Conservation (phyloP, 441 rosid species). For the Breynia disticha region DNA sequence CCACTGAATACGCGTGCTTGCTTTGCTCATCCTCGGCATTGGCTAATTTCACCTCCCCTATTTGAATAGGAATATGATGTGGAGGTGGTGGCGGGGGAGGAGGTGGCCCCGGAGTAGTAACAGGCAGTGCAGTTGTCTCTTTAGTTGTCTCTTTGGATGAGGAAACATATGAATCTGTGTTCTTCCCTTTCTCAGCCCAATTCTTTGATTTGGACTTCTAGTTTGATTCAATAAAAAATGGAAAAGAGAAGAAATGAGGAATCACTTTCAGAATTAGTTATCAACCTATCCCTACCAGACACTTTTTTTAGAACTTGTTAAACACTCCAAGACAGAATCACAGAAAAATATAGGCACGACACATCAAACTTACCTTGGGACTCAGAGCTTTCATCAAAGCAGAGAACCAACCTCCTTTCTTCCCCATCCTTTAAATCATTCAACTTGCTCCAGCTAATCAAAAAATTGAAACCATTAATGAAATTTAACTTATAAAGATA, state of each 20-base stretch:
- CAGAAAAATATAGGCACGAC: slow-evolving; percentile 26
- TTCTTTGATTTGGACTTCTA: slow-evolving; percentile 50
- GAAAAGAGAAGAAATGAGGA: slow-evolving; percentile 6
- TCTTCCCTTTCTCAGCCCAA: slow-evolving; percentile 42
- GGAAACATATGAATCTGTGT: slow-evolving; percentile 22
- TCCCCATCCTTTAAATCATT: slow-evolving; percentile 55
- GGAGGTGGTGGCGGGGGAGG: slow-evolving; percentile 10
- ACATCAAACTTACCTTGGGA: slow-evolving; percentile 26
- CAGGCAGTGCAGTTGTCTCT: slow-evolving; percentile 16
- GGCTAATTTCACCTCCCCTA: slow-evolving; percentile 31
- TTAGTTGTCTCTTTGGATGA: slow-evolving; percentile 26
- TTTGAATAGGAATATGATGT: slow-evolving; percentile 3
- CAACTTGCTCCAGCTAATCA: slow-evolving; percentile 18
- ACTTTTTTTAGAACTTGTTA: slow-evolving; percentile 1
- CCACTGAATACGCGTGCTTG: slow-evolving; percentile 72
- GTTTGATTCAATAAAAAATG: not conserved
- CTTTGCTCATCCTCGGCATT: slow-evolving; percentile 62
- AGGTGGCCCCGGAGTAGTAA: slow-evolving; percentile 17
- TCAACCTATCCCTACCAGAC: slow-evolving; percentile 8
- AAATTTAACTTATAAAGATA: slow-evolving; percentile 5
- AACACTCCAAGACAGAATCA: not conserved
- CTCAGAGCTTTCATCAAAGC: slow-evolving; percentile 62
- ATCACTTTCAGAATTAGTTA: not conserved
- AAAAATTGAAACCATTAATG: slow-evolving; percentile 12
- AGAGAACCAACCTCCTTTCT: slow-evolving; percentile 62